phyloP scores from a whole-genome alignment of 768 basidiomycete species.

The Mycena chlorophos region DNA sequence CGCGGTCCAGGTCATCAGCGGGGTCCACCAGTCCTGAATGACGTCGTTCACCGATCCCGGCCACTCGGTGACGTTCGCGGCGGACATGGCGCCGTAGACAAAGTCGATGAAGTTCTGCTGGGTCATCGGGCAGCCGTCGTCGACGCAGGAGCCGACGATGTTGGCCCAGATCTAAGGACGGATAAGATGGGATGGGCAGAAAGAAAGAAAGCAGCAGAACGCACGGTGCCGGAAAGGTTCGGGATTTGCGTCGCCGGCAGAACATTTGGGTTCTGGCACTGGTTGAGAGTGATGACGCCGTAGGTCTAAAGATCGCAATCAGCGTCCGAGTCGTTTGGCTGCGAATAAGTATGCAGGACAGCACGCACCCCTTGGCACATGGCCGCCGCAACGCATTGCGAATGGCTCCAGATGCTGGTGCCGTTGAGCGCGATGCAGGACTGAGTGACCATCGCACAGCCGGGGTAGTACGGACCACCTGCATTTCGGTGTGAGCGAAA shows the following conservation, averaged over 20 bases:
- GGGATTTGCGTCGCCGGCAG: not conserved
- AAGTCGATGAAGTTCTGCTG: constrained; percentile 26
- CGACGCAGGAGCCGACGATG: constrained; percentile 22
- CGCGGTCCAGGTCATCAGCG: constrained; percentile 12
- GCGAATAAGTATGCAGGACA: not conserved
- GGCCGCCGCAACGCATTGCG: constrained; percentile 9
- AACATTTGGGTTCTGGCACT: constrained; percentile 17
- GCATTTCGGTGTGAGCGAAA: too few relatives aligned
- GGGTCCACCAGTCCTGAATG: constrained; percentile 2
- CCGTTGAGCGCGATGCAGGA: too few relatives aligned
- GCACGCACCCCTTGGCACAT: constrained; percentile 11
- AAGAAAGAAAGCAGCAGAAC: not conserved
- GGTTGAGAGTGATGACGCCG: constrained; percentile 5
- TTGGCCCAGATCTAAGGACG: constrained; percentile 10
- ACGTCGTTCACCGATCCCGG: constrained; percentile 9
- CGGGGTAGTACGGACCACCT: too few relatives aligned
- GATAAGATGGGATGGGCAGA: not conserved
- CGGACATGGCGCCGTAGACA: constrained; percentile 19
- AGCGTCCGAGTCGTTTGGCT: not conserved
- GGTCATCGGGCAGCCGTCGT: constrained; percentile 20
- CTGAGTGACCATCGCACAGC: too few relatives aligned
- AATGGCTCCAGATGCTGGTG: constrained; percentile 15
- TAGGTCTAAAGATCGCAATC: not conserved
- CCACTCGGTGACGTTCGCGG: constrained; percentile 10
- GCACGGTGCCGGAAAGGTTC: constrained; percentile 4